These are phyloP conservation scores for Mortierella sp. DNA, from an alignment of 371 early-diverging fungal genomes.

Conservation along the genomic window DNA sequence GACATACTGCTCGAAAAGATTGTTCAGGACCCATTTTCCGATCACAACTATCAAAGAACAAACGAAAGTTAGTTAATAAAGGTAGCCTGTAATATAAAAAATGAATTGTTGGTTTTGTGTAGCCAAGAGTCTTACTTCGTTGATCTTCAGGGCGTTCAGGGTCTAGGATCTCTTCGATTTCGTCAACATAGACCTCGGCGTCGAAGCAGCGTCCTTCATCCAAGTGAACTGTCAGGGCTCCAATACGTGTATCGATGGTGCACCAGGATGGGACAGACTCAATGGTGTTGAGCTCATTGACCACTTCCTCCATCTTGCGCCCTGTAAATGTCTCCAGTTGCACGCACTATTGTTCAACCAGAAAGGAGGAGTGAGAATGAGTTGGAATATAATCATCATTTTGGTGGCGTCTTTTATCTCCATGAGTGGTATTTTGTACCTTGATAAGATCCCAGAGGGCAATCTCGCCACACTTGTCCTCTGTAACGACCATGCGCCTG, in stretches of 20 bases:
- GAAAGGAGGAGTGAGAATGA: not conserved
- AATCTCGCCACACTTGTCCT: constrained; percentile 86
- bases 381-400: not conserved
- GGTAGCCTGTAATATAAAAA: not conserved
- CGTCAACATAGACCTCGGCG: constrained; percentile 88
- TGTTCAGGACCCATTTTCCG: constrained; percentile 87
- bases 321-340: constrained; percentile 72
- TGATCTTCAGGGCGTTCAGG: constrained; percentile 75
- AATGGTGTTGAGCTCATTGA: constrained; percentile 73
- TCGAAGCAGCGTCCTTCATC: constrained; percentile 87
- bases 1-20: constrained; percentile 74
- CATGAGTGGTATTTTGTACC: constrained; percentile 45
- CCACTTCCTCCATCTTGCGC: constrained; percentile 71
- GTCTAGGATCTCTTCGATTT: constrained; percentile 64
- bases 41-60: constrained; percentile 72
- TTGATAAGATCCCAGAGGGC: constrained; percentile 92
- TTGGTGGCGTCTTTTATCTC: not conserved
- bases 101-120: not conserved
- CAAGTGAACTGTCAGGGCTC: constrained; percentile 88
- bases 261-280: constrained; percentile 95
- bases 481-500: constrained; percentile 88
- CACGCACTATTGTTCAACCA: constrained; percentile 59
- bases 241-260: constrained; percentile 90
- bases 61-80: not conserved
- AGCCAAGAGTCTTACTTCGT: constrained; percentile 65